A percentile compares a stretch with the other conserved stretches of the same genome.
These are phyloP conservation scores for Terfezia boudieri DNA, from an alignment of 495 filamentous ascomycete genomes.

Conservation along the genomic window DNA sequence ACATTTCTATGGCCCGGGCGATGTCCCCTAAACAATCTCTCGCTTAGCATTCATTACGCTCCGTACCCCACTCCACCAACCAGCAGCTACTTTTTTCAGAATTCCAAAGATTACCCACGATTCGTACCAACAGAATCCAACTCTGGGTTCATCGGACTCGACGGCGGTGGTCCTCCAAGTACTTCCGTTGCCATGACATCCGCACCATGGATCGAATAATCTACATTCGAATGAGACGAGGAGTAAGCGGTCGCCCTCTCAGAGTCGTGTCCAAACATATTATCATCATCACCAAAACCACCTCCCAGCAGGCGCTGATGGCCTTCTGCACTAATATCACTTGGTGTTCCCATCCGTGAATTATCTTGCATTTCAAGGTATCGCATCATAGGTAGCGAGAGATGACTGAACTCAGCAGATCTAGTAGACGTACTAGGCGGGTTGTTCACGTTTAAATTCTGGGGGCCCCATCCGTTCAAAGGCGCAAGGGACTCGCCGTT, in stretches of 20 bases:
- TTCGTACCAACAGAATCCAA: not conserved
- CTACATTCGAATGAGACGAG: conserved; percentile 4
- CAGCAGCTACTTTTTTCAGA: too few relatives aligned
- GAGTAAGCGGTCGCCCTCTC: not conserved
- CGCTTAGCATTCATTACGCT: too few relatives aligned
- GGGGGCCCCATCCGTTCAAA: not conserved
- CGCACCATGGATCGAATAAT: conserved; percentile 14
- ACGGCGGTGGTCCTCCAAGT: conserved; percentile 10
- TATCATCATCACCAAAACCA: not conserved
- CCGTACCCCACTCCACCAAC: too few relatives aligned
- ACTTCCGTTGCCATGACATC: conserved; percentile 7
- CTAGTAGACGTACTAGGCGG: not conserved
- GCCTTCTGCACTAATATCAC: not conserved
- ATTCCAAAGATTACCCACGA: not conserved
- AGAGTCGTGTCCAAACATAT: not conserved
- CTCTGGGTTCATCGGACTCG: not conserved
- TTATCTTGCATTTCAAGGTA: not conserved
- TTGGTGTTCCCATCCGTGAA: not conserved
- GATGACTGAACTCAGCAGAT: not conserved
- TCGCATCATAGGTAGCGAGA: not conserved
- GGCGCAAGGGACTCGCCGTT: not conserved
- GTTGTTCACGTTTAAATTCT: not conserved
- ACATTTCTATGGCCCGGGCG: conserved; percentile 28
- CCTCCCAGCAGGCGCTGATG: conserved; percentile 3
- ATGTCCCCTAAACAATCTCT: conserved; percentile 5